Conservation (phyloP, 2,329 filamentous ascomycete genomes). For the Alternaria tenuissima region DNA sequence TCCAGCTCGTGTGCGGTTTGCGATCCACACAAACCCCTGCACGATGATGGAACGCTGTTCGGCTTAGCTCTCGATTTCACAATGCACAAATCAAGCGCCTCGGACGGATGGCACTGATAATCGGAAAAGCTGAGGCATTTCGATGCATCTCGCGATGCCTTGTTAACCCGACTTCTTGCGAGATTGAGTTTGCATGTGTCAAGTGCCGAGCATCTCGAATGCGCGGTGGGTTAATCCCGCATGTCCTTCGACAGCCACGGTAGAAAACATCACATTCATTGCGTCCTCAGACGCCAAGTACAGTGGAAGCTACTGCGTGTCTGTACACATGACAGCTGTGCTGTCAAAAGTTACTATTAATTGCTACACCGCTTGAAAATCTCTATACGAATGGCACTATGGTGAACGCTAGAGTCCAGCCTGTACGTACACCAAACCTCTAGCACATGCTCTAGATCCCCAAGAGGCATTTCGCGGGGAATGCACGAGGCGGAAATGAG, state of each 20-base stretch:
- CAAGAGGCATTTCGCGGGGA: slow-evolving; percentile 34
- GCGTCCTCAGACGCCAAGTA: neutral
- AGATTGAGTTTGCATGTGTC: slow-evolving; percentile 10
- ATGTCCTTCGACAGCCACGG: neutral
- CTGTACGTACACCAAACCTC: slow-evolving; percentile 13
- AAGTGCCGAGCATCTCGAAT: slow-evolving; percentile 20
- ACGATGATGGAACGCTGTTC: slow-evolving; percentile 18
- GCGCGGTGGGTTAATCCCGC: slow-evolving; percentile 14
- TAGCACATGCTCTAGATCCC: slow-evolving; percentile 26
- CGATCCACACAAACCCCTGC: slow-evolving; percentile 28
- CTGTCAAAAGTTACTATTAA: slow-evolving; percentile 2
- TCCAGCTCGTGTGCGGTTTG: slow-evolving; percentile 35
- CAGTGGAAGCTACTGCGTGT: neutral
- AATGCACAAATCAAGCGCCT: slow-evolving; percentile 25
- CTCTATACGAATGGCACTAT: neutral
- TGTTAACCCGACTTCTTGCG: slow-evolving; percentile 5
- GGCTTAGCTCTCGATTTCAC: slow-evolving; percentile 15
- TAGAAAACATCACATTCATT: neutral
- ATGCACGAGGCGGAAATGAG: slow-evolving; percentile 26
- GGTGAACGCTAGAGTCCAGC: neutral
- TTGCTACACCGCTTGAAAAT: neutral
- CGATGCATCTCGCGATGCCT: slow-evolving; percentile 12
- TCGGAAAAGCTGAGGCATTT: slow-evolving; percentile 39
- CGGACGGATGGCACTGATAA: slow-evolving; percentile 34
- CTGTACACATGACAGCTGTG: neutral